Evolutionary conservation across 192 early-diverging fungal species (phyloP), one percentile per base, ranked within the genome.

Genomic region (Backusella liffmaniae): DNA sequence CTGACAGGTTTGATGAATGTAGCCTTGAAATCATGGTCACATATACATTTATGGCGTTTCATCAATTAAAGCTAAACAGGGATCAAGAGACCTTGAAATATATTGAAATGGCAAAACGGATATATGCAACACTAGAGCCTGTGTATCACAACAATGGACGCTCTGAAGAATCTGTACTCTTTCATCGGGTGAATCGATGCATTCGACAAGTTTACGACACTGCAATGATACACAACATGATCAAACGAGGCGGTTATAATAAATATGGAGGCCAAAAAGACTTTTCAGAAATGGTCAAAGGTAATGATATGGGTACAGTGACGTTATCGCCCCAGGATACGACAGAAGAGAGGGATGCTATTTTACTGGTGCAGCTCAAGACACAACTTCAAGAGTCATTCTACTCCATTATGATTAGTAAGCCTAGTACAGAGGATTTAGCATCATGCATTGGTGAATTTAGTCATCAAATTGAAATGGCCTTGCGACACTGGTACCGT

Each of bases 381-480:
- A 13, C 56, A 13, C 56, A 62, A 9, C 56, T 62, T 13, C 56
- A 62, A 10, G 23, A 62, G 4, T 26, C 56, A 29, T 62, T 62
- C 56, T 62, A 62, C 21, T 3, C 56, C 0, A 62, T 62, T 29
- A 62, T 62, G 56, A 23, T 62, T 4, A 62, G 21, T 26, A 62
- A 62, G 3, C 56, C 56, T 9, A 62, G 56, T 12, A 2, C 56
- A 29, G 23, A 12, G 4, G 10, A 23, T 9, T 13, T 62, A 29
- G 26, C 56, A 62, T 62, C 21, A 0, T 62, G 56, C 8, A 62
- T 62, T 4, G 56, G 56, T 62, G 56, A 62, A 10, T 62, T 62
- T 29, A 62, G 56, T 26, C 56, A 62, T 26, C 56, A 62, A 62
- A 62, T 62, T 10, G 56, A 62, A 62, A 62, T 62, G 56, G 56